Percentiles rank a stretch among this genome's conserved stretches.
Conservation (phyloP, 1,284 basidiomycete genomes). For the Kalmanozyma brasiliensis region DNA sequence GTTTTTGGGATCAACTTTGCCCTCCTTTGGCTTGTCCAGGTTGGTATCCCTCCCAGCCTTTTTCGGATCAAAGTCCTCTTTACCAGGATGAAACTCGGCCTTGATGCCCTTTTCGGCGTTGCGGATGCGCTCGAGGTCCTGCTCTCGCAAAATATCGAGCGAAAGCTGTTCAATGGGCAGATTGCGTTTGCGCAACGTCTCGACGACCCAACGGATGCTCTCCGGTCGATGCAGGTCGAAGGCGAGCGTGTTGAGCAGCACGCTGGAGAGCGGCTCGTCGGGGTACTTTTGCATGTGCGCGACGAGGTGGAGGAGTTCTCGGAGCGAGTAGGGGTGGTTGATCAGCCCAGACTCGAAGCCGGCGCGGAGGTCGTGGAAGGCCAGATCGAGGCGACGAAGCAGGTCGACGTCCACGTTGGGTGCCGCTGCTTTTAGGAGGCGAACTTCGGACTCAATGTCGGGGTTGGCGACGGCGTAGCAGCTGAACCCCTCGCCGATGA, state of each 20-base stretch:
- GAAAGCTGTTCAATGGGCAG: constrained; percentile 57
- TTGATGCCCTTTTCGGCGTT: constrained; percentile 45
- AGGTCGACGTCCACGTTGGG: constrained; percentile 57
- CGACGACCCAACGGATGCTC: constrained; percentile 64
- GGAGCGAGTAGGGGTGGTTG: constrained; percentile 68
- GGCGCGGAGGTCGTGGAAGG: constrained; percentile 67
- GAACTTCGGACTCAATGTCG: constrained; percentile 65
- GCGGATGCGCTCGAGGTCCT: constrained; percentile 33
- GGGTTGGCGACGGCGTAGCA: constrained; percentile 68
- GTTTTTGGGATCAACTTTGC: constrained; percentile 65
- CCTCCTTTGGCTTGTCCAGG: constrained; percentile 66
- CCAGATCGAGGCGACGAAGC: constrained; percentile 63
- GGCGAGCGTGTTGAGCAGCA: constrained; percentile 68
- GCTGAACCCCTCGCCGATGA: constrained; percentile 67
- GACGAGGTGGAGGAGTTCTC: constrained; percentile 68
- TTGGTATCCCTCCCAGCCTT: constrained; percentile 50
- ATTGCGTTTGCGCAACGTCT: constrained; percentile 60
- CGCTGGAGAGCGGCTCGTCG: constrained; percentile 62
- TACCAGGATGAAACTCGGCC: constrained; percentile 37
- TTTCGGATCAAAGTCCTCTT: constrained; percentile 53
- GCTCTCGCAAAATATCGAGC: constrained; percentile 54
- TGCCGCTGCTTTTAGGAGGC: constrained; percentile 65
- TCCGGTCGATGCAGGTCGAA: constrained; percentile 68
- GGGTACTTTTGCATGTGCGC: constrained; percentile 68
- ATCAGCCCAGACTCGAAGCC: constrained; percentile 66